Percentiles rank a stretch among this genome's conserved stretches.
These are phyloP conservation scores for Gossypium gossypioides DNA, from an alignment of 441 rosid species.

Conservation along the genomic window DNA sequence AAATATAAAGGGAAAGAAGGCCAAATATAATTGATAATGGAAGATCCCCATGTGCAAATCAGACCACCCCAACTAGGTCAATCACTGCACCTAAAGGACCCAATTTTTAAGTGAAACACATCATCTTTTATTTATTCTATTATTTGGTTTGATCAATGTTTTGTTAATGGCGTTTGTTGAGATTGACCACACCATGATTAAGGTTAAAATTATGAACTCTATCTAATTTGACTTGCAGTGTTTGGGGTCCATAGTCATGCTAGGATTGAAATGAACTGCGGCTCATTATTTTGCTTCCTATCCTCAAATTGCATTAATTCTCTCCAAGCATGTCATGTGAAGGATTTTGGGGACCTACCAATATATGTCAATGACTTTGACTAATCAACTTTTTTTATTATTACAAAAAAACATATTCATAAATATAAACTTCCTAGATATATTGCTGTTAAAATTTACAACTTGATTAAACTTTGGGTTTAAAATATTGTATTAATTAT, in stretches of 20 bases:
- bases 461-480: no score
- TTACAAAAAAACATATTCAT: no score
- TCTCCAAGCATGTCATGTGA: slow-evolving; percentile 23
- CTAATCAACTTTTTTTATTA: background rate
- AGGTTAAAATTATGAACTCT: background rate
- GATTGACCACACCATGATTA: background rate
- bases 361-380: background rate
- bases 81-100: background rate
- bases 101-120: background rate
- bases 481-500: no score
- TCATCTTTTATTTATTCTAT: background rate
- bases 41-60: background rate
- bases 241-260: background rate
- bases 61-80: background rate
- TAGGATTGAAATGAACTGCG: background rate
- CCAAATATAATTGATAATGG: background rate
- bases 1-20: background rate
- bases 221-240: background rate
- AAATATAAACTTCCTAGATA: no score
- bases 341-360: slow-evolving; percentile 15
- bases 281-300: background rate
- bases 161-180: slow-evolving; percentile 1
- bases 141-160: background rate
- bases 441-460: no score
- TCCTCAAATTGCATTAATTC: background rate